Percentiles rank a stretch among this genome's conserved stretches.
These are phyloP conservation scores for Penicillium samsonianum DNA, from an alignment of 495 filamentous ascomycete genomes.

Conservation along the genomic window DNA sequence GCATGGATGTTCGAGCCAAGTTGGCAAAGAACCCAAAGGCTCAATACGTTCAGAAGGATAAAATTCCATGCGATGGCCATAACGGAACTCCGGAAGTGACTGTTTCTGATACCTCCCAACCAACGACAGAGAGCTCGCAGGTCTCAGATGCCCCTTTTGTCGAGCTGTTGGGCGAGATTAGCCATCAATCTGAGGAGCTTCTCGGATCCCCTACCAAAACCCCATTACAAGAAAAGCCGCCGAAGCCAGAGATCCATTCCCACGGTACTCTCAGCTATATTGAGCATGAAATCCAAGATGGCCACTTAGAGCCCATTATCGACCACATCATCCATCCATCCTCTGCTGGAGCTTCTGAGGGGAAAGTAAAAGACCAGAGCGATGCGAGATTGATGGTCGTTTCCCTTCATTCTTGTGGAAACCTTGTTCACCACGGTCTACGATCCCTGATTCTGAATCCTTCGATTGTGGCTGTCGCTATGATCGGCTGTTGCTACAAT, in stretches of 20 bases:
- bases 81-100: slow-evolving; percentile 28
- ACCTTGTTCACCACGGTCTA: slow-evolving; percentile 89
- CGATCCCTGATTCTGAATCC: slow-evolving; percentile 82
- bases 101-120: slow-evolving; percentile 12
- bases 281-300: slow-evolving; percentile 56
- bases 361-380: slow-evolving; percentile 9
- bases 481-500: slow-evolving; percentile 98
- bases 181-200: slow-evolving; percentile 35
- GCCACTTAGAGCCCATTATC: slow-evolving; percentile 73
- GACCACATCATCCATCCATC: slow-evolving; percentile 59
- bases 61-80: slow-evolving; percentile 57
- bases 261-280: slow-evolving; percentile 51
- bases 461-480: slow-evolving; percentile 79
- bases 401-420: slow-evolving; percentile 97
- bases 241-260: slow-evolving; percentile 19
- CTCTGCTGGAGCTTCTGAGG: not conserved
- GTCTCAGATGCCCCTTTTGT: slow-evolving; percentile 29
- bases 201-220: slow-evolving; percentile 3
- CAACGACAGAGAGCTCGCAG: slow-evolving; percentile 9
- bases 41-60: slow-evolving; percentile 67
- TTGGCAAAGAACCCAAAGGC: slow-evolving; percentile 61
- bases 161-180: slow-evolving; percentile 43
- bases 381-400: slow-evolving; percentile 72
- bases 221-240: slow-evolving; percentile 30
- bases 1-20: slow-evolving; percentile 76